A percentile compares a stretch with the other conserved stretches of the same genome.
These are phyloP conservation scores for Amborella trichopoda DNA, from an alignment of 164 flowering plant species.

Conservation along the genomic window DNA sequence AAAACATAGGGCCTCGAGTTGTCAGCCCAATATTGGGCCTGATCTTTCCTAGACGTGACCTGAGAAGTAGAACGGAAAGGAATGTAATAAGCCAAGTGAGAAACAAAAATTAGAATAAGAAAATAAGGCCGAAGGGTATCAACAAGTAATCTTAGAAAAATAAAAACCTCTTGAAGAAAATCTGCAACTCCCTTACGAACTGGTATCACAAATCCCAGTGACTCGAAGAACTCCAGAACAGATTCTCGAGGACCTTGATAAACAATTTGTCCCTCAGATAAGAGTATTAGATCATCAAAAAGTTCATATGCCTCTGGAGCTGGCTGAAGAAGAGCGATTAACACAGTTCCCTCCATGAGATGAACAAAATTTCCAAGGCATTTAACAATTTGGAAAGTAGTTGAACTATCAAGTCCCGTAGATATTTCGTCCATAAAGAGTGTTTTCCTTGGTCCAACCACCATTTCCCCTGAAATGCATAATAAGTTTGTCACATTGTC, in stretches of 20 bases:
- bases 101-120: not conserved
- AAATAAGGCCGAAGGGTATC: not conserved
- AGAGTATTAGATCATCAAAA: conserved; percentile 73
- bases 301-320: conserved; percentile 90
- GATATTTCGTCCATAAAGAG: conserved; percentile 98
- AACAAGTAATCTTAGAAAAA: not conserved
- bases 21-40: conserved; percentile 87
- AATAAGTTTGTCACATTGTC: not conserved
- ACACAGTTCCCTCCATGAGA: conserved; percentile 67
- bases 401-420: conserved; percentile 93
- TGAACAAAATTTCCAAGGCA: conserved; percentile 73
- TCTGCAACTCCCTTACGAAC: conserved; percentile 86
- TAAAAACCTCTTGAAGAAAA: conserved; percentile 87
- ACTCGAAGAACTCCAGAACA: conserved; percentile 68
- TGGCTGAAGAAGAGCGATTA: conserved; percentile 93
- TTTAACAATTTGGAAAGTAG: conserved; percentile 87
- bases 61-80: conserved; percentile 18
- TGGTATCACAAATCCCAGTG: conserved; percentile 65
- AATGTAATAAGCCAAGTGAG: not conserved
- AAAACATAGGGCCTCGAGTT: conserved; percentile 52
- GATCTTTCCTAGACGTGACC: conserved; percentile 92
- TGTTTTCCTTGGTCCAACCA: conserved; percentile 89
- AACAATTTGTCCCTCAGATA: conserved; percentile 72
- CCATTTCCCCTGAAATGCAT: conserved; percentile 63
- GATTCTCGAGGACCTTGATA: conserved; percentile 76